Percentiles rank a stretch among this genome's conserved stretches.
phyloP scores from a whole-genome alignment of 805 yeast species.

The Ascoidea rubescens region DNA sequence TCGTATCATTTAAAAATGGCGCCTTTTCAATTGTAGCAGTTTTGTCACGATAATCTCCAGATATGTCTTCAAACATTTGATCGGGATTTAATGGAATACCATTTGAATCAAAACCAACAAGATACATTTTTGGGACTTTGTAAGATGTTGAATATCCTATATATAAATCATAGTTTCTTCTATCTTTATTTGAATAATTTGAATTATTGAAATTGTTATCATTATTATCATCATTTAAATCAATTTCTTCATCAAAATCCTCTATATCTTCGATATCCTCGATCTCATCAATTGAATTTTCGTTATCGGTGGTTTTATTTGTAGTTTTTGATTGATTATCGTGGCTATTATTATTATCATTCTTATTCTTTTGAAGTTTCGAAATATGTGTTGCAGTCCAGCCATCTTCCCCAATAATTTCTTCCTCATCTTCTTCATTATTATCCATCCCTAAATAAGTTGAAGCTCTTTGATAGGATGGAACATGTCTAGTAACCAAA shows the following conservation, averaged over 20 bases:
- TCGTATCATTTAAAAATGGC: slow-evolving; percentile 65
- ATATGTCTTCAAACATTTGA: slow-evolving; percentile 90
- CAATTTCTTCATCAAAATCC: slow-evolving; percentile 24
- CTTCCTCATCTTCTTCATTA: slow-evolving; percentile 22
- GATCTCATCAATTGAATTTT: slow-evolving; percentile 13
- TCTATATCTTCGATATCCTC: slow-evolving; percentile 37
- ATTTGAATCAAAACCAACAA: slow-evolving; percentile 72
- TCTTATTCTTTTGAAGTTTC: slow-evolving; percentile 6
- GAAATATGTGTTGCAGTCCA: slow-evolving; percentile 34
- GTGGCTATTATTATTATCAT: slow-evolving; percentile 4
- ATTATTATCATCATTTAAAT: slow-evolving; percentile 21
- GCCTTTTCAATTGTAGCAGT: slow-evolving; percentile 93
- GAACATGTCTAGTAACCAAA: slow-evolving; percentile 80
- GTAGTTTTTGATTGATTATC: neutral
- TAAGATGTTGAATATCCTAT: slow-evolving; percentile 90
- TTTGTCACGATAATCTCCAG: slow-evolving; percentile 83
- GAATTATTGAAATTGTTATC: slow-evolving; percentile 16
- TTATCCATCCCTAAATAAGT: slow-evolving; percentile 29
- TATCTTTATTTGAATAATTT: slow-evolving; percentile 17
- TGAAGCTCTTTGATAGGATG: slow-evolving; percentile 63
- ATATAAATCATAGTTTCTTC: slow-evolving; percentile 75
- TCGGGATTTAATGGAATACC: slow-evolving; percentile 81
- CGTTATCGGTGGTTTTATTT: neutral
- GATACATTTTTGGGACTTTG: slow-evolving; percentile 87
- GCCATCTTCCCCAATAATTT: slow-evolving; percentile 36